phyloP scores from a whole-genome alignment of 2,329 filamentous ascomycete species.

The Colletotrichum neosansevieriae region DNA sequence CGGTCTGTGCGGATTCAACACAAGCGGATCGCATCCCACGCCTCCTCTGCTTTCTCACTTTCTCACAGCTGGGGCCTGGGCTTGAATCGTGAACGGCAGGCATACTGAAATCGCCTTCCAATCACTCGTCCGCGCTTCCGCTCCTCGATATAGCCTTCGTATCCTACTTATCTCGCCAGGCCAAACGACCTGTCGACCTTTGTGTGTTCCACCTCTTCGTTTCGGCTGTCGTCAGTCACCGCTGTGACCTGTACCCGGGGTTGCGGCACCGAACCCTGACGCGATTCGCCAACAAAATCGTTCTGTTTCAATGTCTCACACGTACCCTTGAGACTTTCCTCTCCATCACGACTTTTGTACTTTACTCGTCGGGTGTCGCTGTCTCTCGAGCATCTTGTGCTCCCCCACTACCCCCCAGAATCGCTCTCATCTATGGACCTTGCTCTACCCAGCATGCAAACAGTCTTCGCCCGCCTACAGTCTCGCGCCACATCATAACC shows the following conservation, averaged over 20 bases:
- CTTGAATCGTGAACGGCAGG: slow-evolving; percentile 19
- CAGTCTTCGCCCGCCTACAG: slow-evolving; percentile 9
- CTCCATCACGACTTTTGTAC: slow-evolving; percentile 3
- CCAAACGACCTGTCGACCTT: not conserved
- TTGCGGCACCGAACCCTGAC: slow-evolving; percentile 12
- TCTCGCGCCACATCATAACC: slow-evolving; percentile 35
- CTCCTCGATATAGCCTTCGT: not conserved
- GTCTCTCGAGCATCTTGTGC: not conserved
- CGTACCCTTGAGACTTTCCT: slow-evolving; percentile 25
- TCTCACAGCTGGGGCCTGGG: slow-evolving; percentile 1
- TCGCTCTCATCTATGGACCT: slow-evolving; percentile 22
- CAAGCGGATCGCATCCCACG: slow-evolving; percentile 22
- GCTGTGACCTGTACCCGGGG: slow-evolving; percentile 6
- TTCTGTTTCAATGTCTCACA: slow-evolving; percentile 36
- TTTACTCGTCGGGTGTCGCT: slow-evolving; percentile 5
- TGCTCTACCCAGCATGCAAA: slow-evolving; percentile 40
- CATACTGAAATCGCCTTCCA: not conserved
- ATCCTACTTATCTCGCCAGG: slow-evolving; percentile 7
- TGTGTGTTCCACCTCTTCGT: slow-evolving; percentile 30
- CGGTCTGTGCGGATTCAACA: slow-evolving; percentile 35
- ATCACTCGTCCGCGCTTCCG: not conserved
- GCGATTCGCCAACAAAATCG: slow-evolving; percentile 29
- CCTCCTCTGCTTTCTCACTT: not conserved
- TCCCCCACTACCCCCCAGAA: not conserved
- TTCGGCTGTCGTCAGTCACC: slow-evolving; percentile 10